phyloP scores from a whole-genome alignment of 441 rosid species.

The Corymbia calophylla region DNA sequence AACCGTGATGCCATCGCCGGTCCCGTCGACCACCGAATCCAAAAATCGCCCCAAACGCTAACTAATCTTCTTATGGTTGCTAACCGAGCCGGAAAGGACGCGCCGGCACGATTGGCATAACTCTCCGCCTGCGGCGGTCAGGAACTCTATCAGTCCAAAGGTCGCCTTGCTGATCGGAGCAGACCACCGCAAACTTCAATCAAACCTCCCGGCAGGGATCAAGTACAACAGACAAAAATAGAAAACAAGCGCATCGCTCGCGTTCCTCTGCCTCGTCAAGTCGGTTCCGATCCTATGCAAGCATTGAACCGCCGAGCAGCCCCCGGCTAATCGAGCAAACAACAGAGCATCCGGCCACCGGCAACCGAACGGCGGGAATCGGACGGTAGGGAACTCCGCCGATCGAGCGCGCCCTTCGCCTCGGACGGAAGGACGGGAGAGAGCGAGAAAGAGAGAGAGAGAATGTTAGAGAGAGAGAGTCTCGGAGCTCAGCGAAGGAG shows the following conservation, averaged over 20 bases:
- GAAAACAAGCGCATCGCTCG: background rate
- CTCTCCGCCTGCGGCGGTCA: background rate
- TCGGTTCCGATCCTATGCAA: background rate
- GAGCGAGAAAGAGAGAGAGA: background rate
- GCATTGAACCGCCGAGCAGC: background rate
- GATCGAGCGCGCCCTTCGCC: background rate
- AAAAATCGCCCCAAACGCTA: background rate
- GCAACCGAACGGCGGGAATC: background rate
- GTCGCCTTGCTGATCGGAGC: background rate
- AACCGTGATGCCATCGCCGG: constrained; percentile 61
- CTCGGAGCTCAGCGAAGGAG: background rate
- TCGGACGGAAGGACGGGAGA: background rate
- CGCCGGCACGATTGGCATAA: background rate
- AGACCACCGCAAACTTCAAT: background rate
- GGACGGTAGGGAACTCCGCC: background rate
- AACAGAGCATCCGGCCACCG: background rate
- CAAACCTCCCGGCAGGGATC: too few relatives aligned
- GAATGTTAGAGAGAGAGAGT: background rate
- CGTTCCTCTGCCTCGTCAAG: background rate
- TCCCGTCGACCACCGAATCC: background rate
- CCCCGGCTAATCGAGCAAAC: background rate
- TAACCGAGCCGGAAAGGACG: background rate
- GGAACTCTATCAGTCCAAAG: background rate
- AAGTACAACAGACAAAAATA: background rate
- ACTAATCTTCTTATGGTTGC: background rate